Conservation (phyloP, 2,329 filamentous ascomycete genomes). For the Tolypocladium pustulatum region DNA sequence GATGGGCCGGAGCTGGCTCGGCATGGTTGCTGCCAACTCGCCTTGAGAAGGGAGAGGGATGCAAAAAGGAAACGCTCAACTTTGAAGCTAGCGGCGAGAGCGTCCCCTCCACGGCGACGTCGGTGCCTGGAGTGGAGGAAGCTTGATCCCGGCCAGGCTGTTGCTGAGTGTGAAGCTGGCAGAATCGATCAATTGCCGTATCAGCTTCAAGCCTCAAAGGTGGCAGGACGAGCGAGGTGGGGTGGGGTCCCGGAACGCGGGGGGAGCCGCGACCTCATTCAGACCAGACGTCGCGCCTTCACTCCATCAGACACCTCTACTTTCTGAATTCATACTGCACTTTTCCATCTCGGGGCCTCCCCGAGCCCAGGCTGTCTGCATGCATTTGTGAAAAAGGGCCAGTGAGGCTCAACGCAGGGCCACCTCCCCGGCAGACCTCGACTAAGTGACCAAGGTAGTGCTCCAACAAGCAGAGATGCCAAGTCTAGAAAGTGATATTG, state of each 20-base stretch:
- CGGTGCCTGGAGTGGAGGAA: background rate
- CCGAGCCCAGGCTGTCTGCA: background rate
- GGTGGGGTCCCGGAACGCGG: background rate
- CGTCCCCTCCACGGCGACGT: background rate
- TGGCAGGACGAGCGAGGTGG: background rate
- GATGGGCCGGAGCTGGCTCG: constrained; percentile 11
- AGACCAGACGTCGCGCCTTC: too few relatives aligned
- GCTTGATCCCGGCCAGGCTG: background rate
- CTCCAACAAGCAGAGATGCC: too few relatives aligned
- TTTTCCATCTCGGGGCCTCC: background rate
- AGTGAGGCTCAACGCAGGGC: too few relatives aligned
- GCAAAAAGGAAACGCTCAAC: background rate
- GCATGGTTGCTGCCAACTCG: constrained; percentile 15
- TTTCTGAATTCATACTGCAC: too few relatives aligned
- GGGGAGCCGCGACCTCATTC: background rate
- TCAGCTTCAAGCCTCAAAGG: background rate
- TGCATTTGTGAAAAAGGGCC: too few relatives aligned
- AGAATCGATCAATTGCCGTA: background rate
- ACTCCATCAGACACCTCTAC: too few relatives aligned
- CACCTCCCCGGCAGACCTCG: too few relatives aligned
- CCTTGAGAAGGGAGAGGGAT: background rate
- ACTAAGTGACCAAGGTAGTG: too few relatives aligned
- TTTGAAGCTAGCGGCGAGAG: background rate
- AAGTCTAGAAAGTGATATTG: too few relatives aligned
- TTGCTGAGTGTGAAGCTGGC: background rate